Percentiles rank a stretch among this genome's conserved stretches.
These are phyloP conservation scores for Syzygium aqueum DNA, from an alignment of 345 rosid species.

Conservation along the genomic window DNA sequence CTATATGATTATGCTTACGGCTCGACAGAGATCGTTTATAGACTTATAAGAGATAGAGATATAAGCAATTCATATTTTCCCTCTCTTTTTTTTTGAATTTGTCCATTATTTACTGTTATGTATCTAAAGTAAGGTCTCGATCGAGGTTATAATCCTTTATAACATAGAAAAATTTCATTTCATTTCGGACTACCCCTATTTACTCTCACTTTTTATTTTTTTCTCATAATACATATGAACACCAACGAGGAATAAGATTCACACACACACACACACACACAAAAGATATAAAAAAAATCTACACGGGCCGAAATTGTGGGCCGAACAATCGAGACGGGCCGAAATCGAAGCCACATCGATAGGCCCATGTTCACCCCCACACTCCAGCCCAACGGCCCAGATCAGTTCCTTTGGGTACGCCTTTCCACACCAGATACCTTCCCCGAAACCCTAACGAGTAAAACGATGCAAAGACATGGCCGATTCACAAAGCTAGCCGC, in stretches of 20 bases:
- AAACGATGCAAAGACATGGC: neutral
- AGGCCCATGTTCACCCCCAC: neutral
- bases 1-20: neutral
- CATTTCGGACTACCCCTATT: neutral
- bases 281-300: neutral
- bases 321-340: neutral
- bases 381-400: neutral
- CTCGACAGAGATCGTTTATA: neutral
- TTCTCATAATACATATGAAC: neutral
- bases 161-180: neutral
- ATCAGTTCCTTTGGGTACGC: neutral
- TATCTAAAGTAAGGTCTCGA: neutral
- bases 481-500: neutral
- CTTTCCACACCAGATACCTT: neutral
- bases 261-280: too few relatives aligned
- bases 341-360: neutral
- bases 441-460: neutral
- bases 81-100: neutral
- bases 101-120: neutral
- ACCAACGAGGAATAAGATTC: neutral
- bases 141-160: neutral
- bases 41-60: rapidly evolving
- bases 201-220: neutral
- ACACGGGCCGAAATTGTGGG: neutral
- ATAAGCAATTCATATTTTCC: neutral